These are phyloP conservation scores for Coprinopsis strossmayeri DNA, from an alignment of 768 basidiomycete genomes.

Conservation along the genomic window DNA sequence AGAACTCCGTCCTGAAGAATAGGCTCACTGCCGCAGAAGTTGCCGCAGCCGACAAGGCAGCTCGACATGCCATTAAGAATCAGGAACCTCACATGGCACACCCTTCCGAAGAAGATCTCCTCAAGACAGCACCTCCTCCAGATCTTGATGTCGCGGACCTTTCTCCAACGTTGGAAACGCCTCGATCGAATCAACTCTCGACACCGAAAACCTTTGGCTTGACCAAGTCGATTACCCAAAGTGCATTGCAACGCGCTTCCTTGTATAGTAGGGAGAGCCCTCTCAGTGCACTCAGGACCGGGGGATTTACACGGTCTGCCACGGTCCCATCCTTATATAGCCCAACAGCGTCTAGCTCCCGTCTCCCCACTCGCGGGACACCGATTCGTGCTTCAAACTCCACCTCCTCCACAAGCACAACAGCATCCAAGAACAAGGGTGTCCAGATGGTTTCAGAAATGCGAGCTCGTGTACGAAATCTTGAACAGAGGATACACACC, in stretches of 20 bases:
- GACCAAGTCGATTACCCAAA: constrained; percentile 3
- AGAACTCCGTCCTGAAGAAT: constrained; percentile 77
- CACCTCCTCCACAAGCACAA: constrained; percentile 36
- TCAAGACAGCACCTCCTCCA: constrained; percentile 19
- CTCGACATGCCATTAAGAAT: constrained; percentile 15
- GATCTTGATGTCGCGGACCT: constrained; percentile 22
- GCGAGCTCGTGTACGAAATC: constrained; percentile 74
- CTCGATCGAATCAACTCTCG: constrained; percentile 22
- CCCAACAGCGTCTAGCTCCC: constrained; percentile 36
- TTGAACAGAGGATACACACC: constrained; percentile 85
- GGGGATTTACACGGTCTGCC: constrained; percentile 42
- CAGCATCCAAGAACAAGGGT: constrained; percentile 66
- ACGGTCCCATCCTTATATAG: constrained; percentile 47
- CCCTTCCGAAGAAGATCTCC: constrained; percentile 19
- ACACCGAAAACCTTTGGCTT: constrained; percentile 30
- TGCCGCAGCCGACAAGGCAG: constrained; percentile 3
- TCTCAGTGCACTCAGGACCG: constrained; percentile 35
- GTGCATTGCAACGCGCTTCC: constrained; percentile 20
- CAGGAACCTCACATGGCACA: constrained; percentile 10
- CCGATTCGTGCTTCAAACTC: constrained; percentile 17
- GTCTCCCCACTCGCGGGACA: constrained; percentile 29
- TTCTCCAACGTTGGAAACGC: constrained; percentile 14
- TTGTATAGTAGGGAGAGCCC: constrained; percentile 36
- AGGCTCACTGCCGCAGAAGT: constrained; percentile 37
- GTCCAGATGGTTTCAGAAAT: constrained; percentile 93